A percentile compares a stretch with the other conserved stretches of the same genome.
Conservation (phyloP, 768 basidiomycete genomes). For the Leccinum subgranulosum region DNA sequence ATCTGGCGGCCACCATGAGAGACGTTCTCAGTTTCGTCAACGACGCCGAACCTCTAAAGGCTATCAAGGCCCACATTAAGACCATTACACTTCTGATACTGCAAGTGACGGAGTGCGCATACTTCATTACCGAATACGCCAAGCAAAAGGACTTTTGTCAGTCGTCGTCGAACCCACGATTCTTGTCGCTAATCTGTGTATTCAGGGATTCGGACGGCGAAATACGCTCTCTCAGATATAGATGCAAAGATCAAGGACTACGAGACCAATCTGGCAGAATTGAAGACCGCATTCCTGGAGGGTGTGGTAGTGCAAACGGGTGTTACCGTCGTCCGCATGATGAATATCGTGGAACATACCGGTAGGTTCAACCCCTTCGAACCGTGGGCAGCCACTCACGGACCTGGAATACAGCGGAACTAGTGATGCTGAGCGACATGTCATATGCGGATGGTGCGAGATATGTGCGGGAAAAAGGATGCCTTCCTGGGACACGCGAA, state of each 20-base stretch:
- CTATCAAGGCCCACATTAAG: background rate
- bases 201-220: background rate
- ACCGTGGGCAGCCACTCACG: too few relatives aligned
- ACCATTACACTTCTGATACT: background rate
- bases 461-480: too few relatives aligned
- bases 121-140: background rate
- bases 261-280: background rate
- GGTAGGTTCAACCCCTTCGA: too few relatives aligned
- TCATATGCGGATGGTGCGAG: too few relatives aligned
- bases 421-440: too few relatives aligned
- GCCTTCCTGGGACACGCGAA: too few relatives aligned
- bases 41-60: background rate
- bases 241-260: background rate
- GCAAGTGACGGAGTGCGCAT: background rate
- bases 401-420: too few relatives aligned
- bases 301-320: background rate
- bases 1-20: background rate
- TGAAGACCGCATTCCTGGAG: background rate
- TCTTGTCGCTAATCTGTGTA: background rate
- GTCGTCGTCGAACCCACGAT: background rate
- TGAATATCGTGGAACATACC: too few relatives aligned
- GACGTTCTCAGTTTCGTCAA: background rate
- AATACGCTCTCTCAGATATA: background rate
- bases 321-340: too few relatives aligned
- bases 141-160: background rate